These are phyloP conservation scores for Salix udensis DNA, from an alignment of 345 rosid species.

Conservation along the genomic window DNA sequence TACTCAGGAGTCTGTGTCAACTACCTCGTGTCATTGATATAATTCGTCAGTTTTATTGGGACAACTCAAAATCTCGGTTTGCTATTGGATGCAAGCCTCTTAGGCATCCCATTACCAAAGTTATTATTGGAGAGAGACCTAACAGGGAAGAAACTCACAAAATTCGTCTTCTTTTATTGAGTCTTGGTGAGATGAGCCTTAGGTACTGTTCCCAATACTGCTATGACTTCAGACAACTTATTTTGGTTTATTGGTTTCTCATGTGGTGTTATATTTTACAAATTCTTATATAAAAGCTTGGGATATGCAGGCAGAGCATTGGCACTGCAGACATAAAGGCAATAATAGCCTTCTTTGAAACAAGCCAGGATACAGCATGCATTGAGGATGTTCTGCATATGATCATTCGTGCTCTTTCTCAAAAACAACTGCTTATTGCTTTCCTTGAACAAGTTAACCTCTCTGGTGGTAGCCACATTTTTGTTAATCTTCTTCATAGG, in stretches of 20 bases:
- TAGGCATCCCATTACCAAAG: constrained; percentile 56
- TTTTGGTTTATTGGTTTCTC: constrained; percentile 1
- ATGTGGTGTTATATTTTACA: neutral
- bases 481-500: constrained; percentile 90
- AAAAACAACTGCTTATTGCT: constrained; percentile 60
- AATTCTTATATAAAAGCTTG: constrained; percentile 12
- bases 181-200: constrained; percentile 98
- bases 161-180: constrained; percentile 86
- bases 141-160: constrained; percentile 74
- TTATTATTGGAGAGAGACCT: constrained; percentile 71
- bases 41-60: constrained; percentile 83
- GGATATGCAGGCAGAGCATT: constrained; percentile 66
- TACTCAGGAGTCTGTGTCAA: constrained; percentile 66
- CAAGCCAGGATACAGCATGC: constrained; percentile 84
- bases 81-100: constrained; percentile 76
- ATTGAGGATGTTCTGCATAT: constrained; percentile 89
- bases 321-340: constrained; percentile 63
- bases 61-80: constrained; percentile 56
- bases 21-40: constrained; percentile 77
- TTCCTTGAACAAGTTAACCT: constrained; percentile 84
- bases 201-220: constrained; percentile 38
- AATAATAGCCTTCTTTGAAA: constrained; percentile 74
- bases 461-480: constrained; percentile 80
- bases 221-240: neutral
- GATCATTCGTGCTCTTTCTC: constrained; percentile 85